These are phyloP conservation scores for Lactarius tabidus DNA, from an alignment of 768 basidiomycete genomes.

Conservation along the genomic window DNA sequence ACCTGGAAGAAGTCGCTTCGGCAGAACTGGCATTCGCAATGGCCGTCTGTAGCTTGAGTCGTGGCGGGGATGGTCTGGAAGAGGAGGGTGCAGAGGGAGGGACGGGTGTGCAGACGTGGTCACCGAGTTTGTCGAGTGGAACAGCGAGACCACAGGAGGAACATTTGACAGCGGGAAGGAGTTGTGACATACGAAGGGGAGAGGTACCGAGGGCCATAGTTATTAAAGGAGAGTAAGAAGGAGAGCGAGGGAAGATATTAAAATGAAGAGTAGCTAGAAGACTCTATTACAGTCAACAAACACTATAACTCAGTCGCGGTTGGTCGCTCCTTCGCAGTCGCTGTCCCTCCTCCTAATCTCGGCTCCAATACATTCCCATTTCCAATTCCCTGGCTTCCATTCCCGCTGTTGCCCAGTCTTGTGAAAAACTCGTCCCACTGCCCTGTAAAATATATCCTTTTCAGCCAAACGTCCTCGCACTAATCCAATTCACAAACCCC, in stretches of 20 bases:
- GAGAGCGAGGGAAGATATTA: neutral
- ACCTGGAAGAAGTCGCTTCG: neutral
- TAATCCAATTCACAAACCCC: conserved; percentile 48
- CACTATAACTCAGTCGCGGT: neutral
- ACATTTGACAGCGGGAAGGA: conserved; percentile 82
- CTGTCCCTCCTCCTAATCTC: neutral
- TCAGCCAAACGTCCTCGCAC: conserved; percentile 14
- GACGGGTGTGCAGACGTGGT: conserved; percentile 64
- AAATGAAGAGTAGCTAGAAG: conserved; percentile 7
- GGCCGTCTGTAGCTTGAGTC: neutral
- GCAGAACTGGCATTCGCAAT: neutral
- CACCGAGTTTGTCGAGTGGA: conserved; percentile 66
- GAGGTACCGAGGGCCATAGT: conserved; percentile 30
- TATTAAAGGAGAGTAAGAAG: conserved; percentile 4
- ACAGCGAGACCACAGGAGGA: conserved; percentile 71
- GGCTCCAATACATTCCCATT: neutral
- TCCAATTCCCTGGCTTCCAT: neutral
- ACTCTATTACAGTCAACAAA: neutral
- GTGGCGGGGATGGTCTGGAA: conserved; percentile 35
- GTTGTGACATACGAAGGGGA: conserved; percentile 47
- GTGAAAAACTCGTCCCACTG: conserved; percentile 84
- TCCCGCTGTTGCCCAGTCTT: conserved; percentile 32
- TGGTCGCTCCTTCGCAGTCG: neutral
- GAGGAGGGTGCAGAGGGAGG: conserved; percentile 40
- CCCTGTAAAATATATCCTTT: conserved; percentile 38